A percentile compares a stretch with the other conserved stretches of the same genome.
These are phyloP conservation scores for Exophiala viscosa DNA, from an alignment of 2,329 filamentous ascomycete genomes.

Conservation along the genomic window DNA sequence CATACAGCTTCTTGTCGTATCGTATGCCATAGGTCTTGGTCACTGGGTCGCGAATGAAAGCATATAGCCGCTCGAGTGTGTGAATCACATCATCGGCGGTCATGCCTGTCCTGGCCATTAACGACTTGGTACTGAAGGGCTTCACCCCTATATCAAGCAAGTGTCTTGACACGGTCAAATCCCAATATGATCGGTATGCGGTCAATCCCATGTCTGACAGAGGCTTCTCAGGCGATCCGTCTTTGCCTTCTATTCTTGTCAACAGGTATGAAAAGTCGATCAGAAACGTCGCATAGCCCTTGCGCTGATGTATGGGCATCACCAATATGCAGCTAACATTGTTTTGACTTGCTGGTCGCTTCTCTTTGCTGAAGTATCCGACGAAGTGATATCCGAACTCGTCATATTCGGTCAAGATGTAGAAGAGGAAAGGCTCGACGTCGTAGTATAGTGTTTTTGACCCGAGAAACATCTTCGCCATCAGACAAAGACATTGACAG, in stretches of 20 bases:
- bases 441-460: slow-evolving; percentile 99
- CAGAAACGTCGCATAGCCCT: slow-evolving; percentile 91
- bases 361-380: slow-evolving; percentile 99
- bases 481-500: slow-evolving; percentile 90
- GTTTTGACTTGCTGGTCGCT: slow-evolving; percentile 87
- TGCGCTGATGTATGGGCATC: slow-evolving; percentile 91
- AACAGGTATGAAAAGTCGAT: slow-evolving; percentile 98
- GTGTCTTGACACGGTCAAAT: slow-evolving; percentile 80
- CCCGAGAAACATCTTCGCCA: slow-evolving; percentile 94
- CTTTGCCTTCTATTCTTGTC: slow-evolving; percentile 87
- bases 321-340: slow-evolving; percentile 98
- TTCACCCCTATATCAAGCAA: slow-evolving; percentile 59
- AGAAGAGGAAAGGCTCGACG: slow-evolving; percentile 98
- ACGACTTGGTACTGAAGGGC: slow-evolving; percentile 53
- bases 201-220: slow-evolving; percentile 97
- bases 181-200: slow-evolving; percentile 97
- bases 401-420: slow-evolving; percentile 89
- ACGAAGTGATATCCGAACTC: slow-evolving; percentile 90
- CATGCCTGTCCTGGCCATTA: slow-evolving; percentile 74
- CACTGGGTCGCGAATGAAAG: slow-evolving; percentile 81
- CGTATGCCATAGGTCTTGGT: slow-evolving; percentile 87
- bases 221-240: slow-evolving; percentile 93
- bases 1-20: slow-evolving; percentile 79
- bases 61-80: slow-evolving; percentile 82
- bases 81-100: slow-evolving; percentile 95